Base-by-base conservation (phyloP, 768 basidiomycete genomes). In the Trametes cingulata region DNA sequence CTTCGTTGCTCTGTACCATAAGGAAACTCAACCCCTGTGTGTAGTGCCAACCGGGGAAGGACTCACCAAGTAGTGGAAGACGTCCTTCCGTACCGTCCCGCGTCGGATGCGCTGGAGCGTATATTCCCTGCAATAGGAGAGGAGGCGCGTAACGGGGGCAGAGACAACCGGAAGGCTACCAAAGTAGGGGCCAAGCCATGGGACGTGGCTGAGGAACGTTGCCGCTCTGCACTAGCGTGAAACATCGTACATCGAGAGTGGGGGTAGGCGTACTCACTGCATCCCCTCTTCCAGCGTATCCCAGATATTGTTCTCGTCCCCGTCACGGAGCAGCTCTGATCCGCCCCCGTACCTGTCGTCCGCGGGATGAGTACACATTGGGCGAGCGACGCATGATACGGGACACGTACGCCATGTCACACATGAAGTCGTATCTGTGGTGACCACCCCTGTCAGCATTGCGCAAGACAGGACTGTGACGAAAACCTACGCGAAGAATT, bases 11-110 rank as follows among this genome's bases (percentile, higher is more conserved):
- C 78, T n/a, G n/a, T 78, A 24, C 19, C 35, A 4, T 33, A 54
- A 45, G 49, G 12, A 39, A 24, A 57, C 17, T 22, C 36, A 33
- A 15, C 9, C n/a, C 27, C 14, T 20, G 29, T 17, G 8, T 2
- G 17, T 13, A 5, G 10, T 12, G 8, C n/a, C 19, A 10, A 43
- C 39, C 19, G 10, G 13, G 42, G 25, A 13, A n/a, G n/a, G n/a
- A 56, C 67, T 58, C 27, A 77, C 79, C 56, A 80, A 64, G 61
- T 81, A 71, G 51, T 80, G 77, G 57, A 79, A 81, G 0, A 80
- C 59, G 57, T 79, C 78, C 59, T 74, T 76, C 36, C 71, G 69
- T 3, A 71, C 61, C 4, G 81, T 77, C 6, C 78, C 78, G 52
- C 72, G 46, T 19, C 58, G 20, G 24, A 63, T 47, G 7, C 68